Evolutionary conservation across 805 yeast species (phyloP).

Genomic region (Nakazawaea siamensis): DNA sequence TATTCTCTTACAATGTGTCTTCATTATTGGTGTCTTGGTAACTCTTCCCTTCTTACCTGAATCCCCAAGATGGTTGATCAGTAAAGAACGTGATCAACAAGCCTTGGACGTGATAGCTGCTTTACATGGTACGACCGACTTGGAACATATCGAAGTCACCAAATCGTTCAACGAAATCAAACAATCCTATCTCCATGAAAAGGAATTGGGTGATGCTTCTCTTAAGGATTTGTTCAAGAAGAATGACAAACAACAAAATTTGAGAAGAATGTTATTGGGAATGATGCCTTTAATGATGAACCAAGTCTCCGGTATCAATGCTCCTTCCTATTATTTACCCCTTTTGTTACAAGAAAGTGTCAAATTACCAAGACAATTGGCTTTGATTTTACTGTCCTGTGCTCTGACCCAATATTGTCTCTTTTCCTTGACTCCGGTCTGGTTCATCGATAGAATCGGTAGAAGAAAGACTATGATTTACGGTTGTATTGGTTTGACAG

Average conservation of each 20-base stretch:
- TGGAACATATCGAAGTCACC: constrained; percentile 12
- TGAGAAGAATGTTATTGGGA: constrained; percentile 53
- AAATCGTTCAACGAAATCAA: constrained; percentile 16
- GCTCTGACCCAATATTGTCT: constrained; percentile 8
- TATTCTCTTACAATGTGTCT: constrained; percentile 55
- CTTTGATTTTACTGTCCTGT: constrained; percentile 8
- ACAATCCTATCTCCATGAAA: constrained; percentile 6
- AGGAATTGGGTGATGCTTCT: constrained; percentile 6
- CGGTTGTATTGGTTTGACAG: constrained; percentile 23
- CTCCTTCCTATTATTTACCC: constrained; percentile 47
- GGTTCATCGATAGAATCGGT: constrained; percentile 30
- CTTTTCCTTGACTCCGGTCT: constrained; percentile 22
- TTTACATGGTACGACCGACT: constrained; percentile 24
- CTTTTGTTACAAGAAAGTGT: constrained; percentile 9
- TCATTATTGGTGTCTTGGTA: constrained; percentile 12
- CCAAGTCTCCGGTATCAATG: constrained; percentile 66
- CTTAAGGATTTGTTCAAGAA: constrained; percentile 31
- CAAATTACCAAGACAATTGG: constrained; percentile 3
- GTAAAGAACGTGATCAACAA: constrained; percentile 35
- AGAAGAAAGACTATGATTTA: constrained; percentile 17
- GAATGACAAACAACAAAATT: constrained; percentile 44
- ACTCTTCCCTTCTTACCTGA: constrained; percentile 12
- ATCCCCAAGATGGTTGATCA: constrained; percentile 39
- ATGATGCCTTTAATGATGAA: constrained; percentile 62
- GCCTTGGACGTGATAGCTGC: constrained; percentile 28